phyloP scores from a whole-genome alignment of 1,284 basidiomycete species.

The Schizophyllum commune region DNA sequence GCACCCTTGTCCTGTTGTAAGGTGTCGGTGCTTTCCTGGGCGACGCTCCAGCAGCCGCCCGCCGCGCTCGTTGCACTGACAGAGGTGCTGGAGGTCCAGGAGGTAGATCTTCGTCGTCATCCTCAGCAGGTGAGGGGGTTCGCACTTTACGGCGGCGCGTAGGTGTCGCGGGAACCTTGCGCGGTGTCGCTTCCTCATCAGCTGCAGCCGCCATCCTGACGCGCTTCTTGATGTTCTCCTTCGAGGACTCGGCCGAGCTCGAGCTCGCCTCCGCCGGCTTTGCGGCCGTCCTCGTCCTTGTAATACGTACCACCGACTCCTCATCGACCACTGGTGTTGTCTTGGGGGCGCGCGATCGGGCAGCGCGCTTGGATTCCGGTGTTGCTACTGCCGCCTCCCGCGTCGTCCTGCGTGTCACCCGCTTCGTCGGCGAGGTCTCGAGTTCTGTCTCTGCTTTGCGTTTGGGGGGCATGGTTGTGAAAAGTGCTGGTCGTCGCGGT shows the following conservation, averaged over 20 bases:
- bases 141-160: background rate
- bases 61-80: background rate
- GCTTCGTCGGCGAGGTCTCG: constrained; percentile 20
- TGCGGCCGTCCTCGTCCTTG: background rate
- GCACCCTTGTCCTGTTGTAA: background rate
- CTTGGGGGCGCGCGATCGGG: background rate
- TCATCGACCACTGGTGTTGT: background rate
- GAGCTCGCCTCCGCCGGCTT: background rate
- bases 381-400: too few species aligned
- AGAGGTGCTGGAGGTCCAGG: background rate
- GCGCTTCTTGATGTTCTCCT: background rate
- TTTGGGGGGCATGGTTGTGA: constrained; percentile 35
- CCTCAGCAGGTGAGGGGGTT: background rate
- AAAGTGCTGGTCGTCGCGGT: background rate
- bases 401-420: constrained; percentile 9
- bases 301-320: background rate
- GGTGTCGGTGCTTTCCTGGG: background rate
- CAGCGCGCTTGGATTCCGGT: too few species aligned
- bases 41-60: background rate
- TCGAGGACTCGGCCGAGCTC: background rate
- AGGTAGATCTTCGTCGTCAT: background rate
- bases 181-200: background rate
- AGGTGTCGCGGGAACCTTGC: background rate
- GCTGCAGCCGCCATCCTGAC: background rate
- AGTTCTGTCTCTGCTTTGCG: constrained; percentile 31